Evolutionary conservation across 2,329 filamentous ascomycete genomes (phyloP).

Genomic region (Xylariaceae sp.): DNA sequence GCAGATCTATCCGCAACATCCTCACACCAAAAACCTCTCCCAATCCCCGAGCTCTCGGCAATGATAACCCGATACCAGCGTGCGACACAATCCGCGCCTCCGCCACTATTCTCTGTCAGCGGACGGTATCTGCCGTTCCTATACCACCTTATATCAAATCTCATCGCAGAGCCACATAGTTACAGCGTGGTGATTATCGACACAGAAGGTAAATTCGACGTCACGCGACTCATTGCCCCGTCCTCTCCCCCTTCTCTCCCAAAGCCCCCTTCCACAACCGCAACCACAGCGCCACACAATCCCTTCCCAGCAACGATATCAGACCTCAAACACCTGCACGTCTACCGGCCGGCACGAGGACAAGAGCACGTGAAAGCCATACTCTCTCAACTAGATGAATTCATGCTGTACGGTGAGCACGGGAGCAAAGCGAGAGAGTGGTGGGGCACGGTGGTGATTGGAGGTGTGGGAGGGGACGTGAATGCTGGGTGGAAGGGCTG

Average conservation of each 20-base stretch:
- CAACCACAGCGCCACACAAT: too few species aligned
- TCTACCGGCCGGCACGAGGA: slow-evolving; percentile 40
- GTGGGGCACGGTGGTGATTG: slow-evolving; percentile 57
- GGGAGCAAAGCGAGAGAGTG: slow-evolving; percentile 44
- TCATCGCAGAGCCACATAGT: slow-evolving; percentile 44
- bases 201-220: slow-evolving; percentile 52
- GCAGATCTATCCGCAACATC: slow-evolving; percentile 6
- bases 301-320: slow-evolving; percentile 19
- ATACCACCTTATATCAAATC: slow-evolving; percentile 50
- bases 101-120: slow-evolving; percentile 41
- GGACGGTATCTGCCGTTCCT: slow-evolving; percentile 53
- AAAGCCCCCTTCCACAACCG: background rate
- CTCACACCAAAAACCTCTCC: slow-evolving; percentile 23
- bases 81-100: slow-evolving; percentile 42
- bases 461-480: slow-evolving; percentile 36
- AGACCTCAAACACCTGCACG: slow-evolving; percentile 48
- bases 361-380: slow-evolving; percentile 30
- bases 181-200: slow-evolving; percentile 54
- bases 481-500: slow-evolving; percentile 46
- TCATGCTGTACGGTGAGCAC: slow-evolving; percentile 48
- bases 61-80: slow-evolving; percentile 46
- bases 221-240: slow-evolving; percentile 37
- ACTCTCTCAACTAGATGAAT: slow-evolving; percentile 39
- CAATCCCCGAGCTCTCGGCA: slow-evolving; percentile 43
- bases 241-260: background rate